Evolutionary conservation across 2,329 filamentous ascomycete genomes (phyloP).

Genomic region (Dactylonectria macrodidyma): DNA sequence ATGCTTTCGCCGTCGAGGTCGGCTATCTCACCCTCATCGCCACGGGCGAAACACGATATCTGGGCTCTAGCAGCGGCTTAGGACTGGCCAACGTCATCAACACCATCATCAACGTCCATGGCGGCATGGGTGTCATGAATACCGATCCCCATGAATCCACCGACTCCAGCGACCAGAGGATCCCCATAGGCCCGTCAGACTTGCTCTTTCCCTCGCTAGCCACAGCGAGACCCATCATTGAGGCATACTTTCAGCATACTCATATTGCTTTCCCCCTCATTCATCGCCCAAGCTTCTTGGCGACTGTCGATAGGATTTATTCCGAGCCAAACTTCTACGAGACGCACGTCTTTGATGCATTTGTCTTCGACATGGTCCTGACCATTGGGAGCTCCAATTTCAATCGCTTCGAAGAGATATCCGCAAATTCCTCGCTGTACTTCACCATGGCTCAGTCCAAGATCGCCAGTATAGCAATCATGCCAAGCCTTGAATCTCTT

Average conservation of each 20-base stretch:
- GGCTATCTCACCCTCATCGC: conserved; percentile 26
- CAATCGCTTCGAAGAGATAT: conserved; percentile 22
- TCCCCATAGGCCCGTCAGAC: conserved; percentile 13
- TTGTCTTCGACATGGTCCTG: conserved; percentile 30
- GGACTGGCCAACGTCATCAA: conserved; percentile 24
- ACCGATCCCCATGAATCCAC: neutral
- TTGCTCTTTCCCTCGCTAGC: neutral
- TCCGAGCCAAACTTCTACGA: conserved; percentile 19
- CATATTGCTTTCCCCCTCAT: conserved; percentile 23
- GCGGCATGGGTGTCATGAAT: neutral
- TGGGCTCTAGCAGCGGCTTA: conserved; percentile 26
- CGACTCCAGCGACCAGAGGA: neutral
- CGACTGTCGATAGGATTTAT: conserved; percentile 19
- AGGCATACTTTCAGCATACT: conserved; percentile 30
- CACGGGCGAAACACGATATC: conserved; percentile 25
- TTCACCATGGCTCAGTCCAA: conserved; percentile 28
- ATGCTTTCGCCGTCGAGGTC: conserved; percentile 24
- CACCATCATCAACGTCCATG: neutral
- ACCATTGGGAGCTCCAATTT: conserved; percentile 24
- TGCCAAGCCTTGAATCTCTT: neutral
- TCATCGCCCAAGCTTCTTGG: conserved; percentile 19
- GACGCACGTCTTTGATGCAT: conserved; percentile 12
- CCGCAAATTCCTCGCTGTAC: neutral
- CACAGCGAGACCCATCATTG: conserved; percentile 5
- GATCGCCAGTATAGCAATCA: conserved; percentile 1